These are phyloP conservation scores for Xanthoceras sorbifolium DNA, from an alignment of 345 rosid species.

Conservation along the genomic window DNA sequence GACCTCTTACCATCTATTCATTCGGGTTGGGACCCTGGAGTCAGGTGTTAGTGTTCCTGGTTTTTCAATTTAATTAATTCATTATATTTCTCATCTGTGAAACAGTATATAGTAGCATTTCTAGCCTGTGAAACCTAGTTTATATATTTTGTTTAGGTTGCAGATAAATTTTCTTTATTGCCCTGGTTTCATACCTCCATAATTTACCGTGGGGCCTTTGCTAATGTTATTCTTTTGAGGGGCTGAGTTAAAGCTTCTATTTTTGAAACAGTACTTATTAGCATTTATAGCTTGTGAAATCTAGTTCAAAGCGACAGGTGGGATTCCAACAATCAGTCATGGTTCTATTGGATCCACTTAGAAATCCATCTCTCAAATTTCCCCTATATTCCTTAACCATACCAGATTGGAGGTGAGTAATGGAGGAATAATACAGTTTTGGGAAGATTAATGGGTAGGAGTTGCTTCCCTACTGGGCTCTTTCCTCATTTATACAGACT, in stretches of 20 bases:
- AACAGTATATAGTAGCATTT: neutral
- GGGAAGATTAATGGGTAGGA: neutral
- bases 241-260: neutral
- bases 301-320: no score
- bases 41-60: neutral
- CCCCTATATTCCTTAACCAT: no score
- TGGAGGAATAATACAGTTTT: no score
- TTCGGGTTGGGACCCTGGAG: neutral
- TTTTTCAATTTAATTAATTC: neutral
- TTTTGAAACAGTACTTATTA: no score
- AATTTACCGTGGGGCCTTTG: neutral
- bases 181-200: neutral
- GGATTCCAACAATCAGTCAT: no score
- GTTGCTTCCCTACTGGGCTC: neutral
- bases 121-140: neutral
- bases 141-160: neutral
- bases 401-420: no score
- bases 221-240: neutral
- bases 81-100: neutral
- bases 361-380: no score
- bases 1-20: conserved; percentile 1
- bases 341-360: no score
- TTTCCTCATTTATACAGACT: neutral
- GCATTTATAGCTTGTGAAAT: no score
- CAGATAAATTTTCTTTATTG: neutral